Evolutionary conservation across 169 alveolate species (phyloP), one percentile per base, ranked within the genome.

Genomic region (Neospora caninum): DNA sequence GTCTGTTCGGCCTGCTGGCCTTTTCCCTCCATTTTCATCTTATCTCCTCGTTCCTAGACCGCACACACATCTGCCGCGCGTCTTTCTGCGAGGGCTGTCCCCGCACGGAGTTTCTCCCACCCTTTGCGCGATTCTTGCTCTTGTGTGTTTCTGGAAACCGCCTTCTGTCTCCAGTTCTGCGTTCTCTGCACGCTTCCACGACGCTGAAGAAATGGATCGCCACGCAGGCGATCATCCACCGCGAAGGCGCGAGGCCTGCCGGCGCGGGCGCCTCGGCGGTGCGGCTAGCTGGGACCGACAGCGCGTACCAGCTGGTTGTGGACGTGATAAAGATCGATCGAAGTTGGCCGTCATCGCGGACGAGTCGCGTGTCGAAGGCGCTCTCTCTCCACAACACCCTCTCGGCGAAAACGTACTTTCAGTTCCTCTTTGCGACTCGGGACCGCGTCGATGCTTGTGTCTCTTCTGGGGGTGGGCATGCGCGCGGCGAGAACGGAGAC

Each of bases 371-470:
- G 70, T 25, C 87, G 36, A 31, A 41, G 70, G 54, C 38, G 38
- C 80, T 88, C 49, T 88, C 93, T 27, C 84, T 88, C 41, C 93
- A 88, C 86, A 88, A 88, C 87, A 22, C 41, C 42, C 93, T 88
- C 36, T 64, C 54, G 34, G 67, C 38, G 34, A 54, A 88, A 43
- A 88, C 87, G 25, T 36, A 67, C 45, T 64, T 88, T 27, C 83
- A 41, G 69, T 42, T 69, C 43, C 70, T 88, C 45, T 38, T 27
- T 67, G 42, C 42, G 16, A 64, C 70, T n/a, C 20, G 84, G 16
- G 39, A 9, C 9, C 84, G 38, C 43, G n/a, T 73, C 84, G 84
- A 4, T 49, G 58, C 88, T 38, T 18, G 20, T 20, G 39, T 20
- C 13, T 25, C 84, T 18, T n/a, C 39, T 10, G 84, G 39, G 39